These are phyloP conservation scores for Candida silvicultrix DNA, from an alignment of 805 yeast species.

Conservation along the genomic window DNA sequence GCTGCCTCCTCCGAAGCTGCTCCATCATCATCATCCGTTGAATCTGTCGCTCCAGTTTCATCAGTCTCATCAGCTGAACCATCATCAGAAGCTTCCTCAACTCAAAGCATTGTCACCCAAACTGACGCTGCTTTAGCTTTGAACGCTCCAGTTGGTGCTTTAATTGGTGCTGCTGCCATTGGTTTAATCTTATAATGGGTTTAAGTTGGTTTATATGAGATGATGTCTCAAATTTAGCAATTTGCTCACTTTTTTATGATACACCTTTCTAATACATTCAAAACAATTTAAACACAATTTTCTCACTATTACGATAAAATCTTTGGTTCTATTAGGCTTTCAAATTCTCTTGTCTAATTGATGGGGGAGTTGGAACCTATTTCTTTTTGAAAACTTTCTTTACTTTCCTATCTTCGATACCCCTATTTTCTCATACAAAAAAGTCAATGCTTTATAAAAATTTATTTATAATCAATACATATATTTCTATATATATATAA, in stretches of 20 bases:
- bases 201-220: too few relatives aligned
- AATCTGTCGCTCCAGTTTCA: conserved; percentile 18
- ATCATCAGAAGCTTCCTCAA: conserved; percentile 16
- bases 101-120: conserved; percentile 9
- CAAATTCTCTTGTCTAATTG: neutral
- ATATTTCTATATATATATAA: neutral
- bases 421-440: neutral
- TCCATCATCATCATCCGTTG: conserved; percentile 18
- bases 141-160: conserved; percentile 34
- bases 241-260: too few relatives aligned
- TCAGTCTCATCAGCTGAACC: conserved; percentile 7
- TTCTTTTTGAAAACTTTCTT: neutral
- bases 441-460: neutral
- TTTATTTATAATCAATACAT: neutral
- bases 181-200: conserved; percentile 15
- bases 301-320: neutral
- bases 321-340: neutral
- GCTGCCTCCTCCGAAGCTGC: conserved; percentile 17
- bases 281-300: neutral
- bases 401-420: neutral
- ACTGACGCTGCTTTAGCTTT: conserved; percentile 25
- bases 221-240: too few relatives aligned
- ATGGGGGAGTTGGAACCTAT: too few relatives aligned
- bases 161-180: conserved; percentile 30
- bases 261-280: too few relatives aligned